Conservation (phyloP, 1,284 basidiomycete species). For the Cutaneotrichosporon cutaneum region DNA sequence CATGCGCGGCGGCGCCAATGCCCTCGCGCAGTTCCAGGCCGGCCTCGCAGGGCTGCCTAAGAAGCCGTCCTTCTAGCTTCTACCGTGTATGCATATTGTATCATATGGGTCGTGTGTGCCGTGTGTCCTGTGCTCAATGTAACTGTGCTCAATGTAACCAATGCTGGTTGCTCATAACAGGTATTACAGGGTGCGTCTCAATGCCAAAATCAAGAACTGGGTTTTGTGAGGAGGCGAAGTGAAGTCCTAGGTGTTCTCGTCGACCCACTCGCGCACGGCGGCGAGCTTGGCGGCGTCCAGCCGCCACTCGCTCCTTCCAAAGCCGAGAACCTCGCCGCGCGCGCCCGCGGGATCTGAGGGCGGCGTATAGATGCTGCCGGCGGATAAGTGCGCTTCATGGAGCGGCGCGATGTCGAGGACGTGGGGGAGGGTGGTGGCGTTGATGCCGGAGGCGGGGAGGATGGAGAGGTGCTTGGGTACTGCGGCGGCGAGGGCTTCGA, state of each 20-base stretch:
- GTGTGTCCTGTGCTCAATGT: not conserved
- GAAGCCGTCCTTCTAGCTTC: conserved; percentile 33
- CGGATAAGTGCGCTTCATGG: conserved; percentile 29
- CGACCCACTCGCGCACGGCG: conserved; percentile 10
- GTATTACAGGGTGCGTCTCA: too few relatives aligned
- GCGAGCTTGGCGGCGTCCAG: conserved; percentile 17
- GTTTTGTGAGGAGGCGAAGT: too few relatives aligned
- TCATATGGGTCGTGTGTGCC: not conserved
- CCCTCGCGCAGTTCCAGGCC: conserved; percentile 18
- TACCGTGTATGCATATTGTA: not conserved
- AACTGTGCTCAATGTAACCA: not conserved
- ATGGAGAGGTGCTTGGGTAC: conserved; percentile 57
- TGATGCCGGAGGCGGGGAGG: conserved; percentile 32
- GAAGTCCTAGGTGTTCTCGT: conserved; percentile 8
- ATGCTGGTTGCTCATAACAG: not conserved
- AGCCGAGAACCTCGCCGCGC: conserved; percentile 22
- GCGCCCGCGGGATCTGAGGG: not conserved
- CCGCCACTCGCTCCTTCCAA: conserved; percentile 21
- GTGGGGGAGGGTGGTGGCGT: conserved; percentile 16
- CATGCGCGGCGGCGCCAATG: too few relatives aligned
- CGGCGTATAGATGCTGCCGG: conserved; percentile 16
- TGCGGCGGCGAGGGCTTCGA: conserved; percentile 63
- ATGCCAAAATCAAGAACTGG: not conserved
- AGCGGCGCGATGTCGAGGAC: conserved; percentile 59
- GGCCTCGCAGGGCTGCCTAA: conserved; percentile 42